These are phyloP conservation scores for Epichloe scottii DNA, from an alignment of 2,329 filamentous ascomycete species.

Conservation along the genomic window DNA sequence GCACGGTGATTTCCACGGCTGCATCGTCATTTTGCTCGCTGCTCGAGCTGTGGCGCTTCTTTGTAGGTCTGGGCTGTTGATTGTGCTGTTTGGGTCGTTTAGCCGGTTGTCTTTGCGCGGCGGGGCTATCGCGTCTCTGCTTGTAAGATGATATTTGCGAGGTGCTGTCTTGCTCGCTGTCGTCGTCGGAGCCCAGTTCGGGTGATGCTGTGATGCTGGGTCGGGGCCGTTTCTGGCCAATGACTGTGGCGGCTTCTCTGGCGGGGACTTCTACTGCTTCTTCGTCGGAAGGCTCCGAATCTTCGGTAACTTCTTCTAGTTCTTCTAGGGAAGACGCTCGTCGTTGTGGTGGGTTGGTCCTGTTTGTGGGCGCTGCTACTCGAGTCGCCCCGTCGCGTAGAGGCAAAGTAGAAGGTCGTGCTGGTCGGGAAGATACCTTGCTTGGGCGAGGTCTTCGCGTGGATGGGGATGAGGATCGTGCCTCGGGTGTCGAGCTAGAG, in stretches of 20 bases:
- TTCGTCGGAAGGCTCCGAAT: slow-evolving; percentile 13
- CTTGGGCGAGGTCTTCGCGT: slow-evolving; percentile 28
- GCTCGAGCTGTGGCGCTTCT: slow-evolving; percentile 12
- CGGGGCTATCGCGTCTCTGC: slow-evolving; percentile 24
- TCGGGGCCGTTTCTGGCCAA: slow-evolving; percentile 32
- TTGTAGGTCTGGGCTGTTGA: slow-evolving; percentile 10
- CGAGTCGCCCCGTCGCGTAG: background rate
- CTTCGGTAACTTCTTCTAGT: background rate
- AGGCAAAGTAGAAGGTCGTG: background rate
- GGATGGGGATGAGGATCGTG: slow-evolving; percentile 29
- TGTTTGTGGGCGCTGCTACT: background rate
- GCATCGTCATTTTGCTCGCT: slow-evolving; percentile 14
- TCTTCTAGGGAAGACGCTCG: background rate
- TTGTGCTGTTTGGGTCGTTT: slow-evolving; percentile 4
- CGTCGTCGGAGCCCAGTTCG: slow-evolving; percentile 27
- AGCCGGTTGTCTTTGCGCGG: slow-evolving; percentile 27
- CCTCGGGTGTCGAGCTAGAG: slow-evolving; percentile 1
- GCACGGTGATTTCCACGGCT: slow-evolving; percentile 43
- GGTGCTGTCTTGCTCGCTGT: slow-evolving; percentile 9
- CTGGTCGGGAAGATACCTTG: slow-evolving; percentile 9
- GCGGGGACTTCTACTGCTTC: slow-evolving; percentile 32
- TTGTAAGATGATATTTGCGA: slow-evolving; percentile 1
- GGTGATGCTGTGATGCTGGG: slow-evolving; percentile 25
- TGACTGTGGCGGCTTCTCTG: slow-evolving; percentile 27
- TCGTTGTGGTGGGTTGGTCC: background rate